phyloP scores from a whole-genome alignment of 345 rosid species.

The Dovyalis caffra region DNA sequence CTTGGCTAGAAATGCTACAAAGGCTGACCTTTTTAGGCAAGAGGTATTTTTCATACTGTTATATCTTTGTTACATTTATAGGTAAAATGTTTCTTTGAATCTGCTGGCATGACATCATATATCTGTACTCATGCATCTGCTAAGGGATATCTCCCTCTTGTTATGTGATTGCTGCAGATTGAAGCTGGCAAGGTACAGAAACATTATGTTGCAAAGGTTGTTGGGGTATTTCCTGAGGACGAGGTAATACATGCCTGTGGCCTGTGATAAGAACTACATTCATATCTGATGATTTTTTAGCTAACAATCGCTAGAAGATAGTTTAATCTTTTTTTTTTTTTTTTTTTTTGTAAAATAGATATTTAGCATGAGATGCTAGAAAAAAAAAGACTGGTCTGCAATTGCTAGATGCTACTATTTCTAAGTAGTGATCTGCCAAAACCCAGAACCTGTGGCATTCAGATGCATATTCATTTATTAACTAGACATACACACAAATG shows the following conservation, averaged over 20 bases:
- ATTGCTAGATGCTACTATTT: conserved; percentile 8
- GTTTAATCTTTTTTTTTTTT: background rate
- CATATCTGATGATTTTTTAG: background rate
- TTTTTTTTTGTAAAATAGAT: background rate
- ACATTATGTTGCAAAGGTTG: conserved; percentile 69
- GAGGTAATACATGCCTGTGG: conserved; percentile 46
- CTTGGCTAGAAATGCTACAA: conserved; percentile 77
- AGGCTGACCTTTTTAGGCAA: conserved; percentile 80
- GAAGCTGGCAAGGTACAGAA: conserved; percentile 75
- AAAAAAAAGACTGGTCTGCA: background rate
- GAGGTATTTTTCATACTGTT: conserved; percentile 44
- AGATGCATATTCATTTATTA: background rate
- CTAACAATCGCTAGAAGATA: background rate
- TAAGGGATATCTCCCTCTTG: background rate
- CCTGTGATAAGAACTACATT: background rate
- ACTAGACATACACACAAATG: no score
- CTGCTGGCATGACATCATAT: background rate
- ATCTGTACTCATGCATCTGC: background rate
- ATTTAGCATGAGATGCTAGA: background rate
- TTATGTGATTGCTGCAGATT: conserved; percentile 46
- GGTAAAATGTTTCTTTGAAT: background rate
- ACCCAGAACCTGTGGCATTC: background rate
- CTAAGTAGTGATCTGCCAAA: conserved; percentile 1
- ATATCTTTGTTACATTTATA: background rate
- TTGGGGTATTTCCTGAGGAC: conserved; percentile 72